Evolutionary conservation across 2,329 filamentous ascomycete species (phyloP), one percentile per base, ranked within the genome.

Genomic region (Lachnellula occidentalis): DNA sequence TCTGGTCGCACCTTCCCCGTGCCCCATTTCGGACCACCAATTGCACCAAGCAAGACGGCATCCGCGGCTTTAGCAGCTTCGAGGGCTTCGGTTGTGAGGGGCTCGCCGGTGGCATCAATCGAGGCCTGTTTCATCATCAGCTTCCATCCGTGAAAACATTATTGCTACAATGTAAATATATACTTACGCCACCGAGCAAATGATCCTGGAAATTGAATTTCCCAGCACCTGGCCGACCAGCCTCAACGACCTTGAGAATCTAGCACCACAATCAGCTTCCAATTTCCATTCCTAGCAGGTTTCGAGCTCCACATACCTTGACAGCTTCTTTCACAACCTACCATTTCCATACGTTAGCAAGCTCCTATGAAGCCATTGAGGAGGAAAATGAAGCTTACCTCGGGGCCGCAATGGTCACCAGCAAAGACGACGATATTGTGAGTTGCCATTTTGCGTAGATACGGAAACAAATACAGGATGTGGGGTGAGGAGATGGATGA

Each of bases 1-100:
- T 97, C 92, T 1, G 92, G 92, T 45, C 92, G 89, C 60, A 96
- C 87, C 55, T 84, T 75, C 63, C 89, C 90, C 34, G 90, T 94
- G 58, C 92, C 92, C 90, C 92, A 97, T 90, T 96, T 73, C 14
- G 94, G 92, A n/a, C 92, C 92, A 64, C 92, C 92, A 67, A 97
- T 95, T 64, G 92, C 90, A 63, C 92, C 92, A 52, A 97, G 85
- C 56, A 97, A 85, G 57, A 97, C 87, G 39, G 92, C 92, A 72
- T 96, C 88, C 60, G 92, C 91, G 50, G 80, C 77, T 73, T 95
- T 92, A 63, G 90, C 91, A 36, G 90, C 91, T 14, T 76, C 76
- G 65, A 97, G 87, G 58, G 91, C 90, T 66, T 87, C 83, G 64
- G 94, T 85, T 51, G 91, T 95, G 58, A 97, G 78, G 31, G 92